Evolutionary conservation across 2,329 filamentous ascomycete species (phyloP).

Genomic region (Penicillium sp.): DNA sequence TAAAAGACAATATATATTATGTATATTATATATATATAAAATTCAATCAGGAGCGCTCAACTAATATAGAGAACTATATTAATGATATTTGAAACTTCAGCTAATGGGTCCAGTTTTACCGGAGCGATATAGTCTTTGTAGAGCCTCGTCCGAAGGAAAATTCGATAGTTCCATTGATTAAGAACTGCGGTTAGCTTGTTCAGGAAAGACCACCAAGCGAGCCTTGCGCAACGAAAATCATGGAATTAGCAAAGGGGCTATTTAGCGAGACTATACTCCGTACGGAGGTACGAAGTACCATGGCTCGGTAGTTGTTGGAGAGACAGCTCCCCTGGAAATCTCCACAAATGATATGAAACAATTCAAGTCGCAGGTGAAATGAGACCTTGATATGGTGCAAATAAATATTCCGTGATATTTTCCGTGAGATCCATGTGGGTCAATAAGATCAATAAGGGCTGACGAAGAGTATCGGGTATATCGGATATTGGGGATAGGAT

Average conservation of each 20-base stretch:
- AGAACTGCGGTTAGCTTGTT: slow-evolving; percentile 9
- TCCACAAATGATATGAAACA: slow-evolving; percentile 28
- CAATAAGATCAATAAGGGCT: not conserved
- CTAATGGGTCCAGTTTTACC: not conserved
- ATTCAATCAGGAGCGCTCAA: not conserved
- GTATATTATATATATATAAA: not conserved
- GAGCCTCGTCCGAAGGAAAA: slow-evolving; percentile 18
- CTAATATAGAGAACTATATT: not conserved
- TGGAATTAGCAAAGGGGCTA: not conserved
- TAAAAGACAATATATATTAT: not conserved
- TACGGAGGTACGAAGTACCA: not conserved
- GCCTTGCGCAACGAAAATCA: slow-evolving; percentile 15
- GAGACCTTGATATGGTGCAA: not conserved
- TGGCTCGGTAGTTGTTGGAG: slow-evolving; percentile 11
- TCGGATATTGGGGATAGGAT: not conserved
- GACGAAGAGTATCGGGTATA: not conserved
- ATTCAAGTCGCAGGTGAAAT: slow-evolving; percentile 24
- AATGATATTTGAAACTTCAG: not conserved
- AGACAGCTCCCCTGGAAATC: slow-evolving; percentile 21
- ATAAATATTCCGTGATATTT: too few relatives aligned
- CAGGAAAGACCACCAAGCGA: slow-evolving; percentile 23
- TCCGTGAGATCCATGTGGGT: not conserved
- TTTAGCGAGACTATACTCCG: slow-evolving; percentile 1
- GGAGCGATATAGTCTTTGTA: not conserved
- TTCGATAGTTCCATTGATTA: slow-evolving; percentile 8